These are phyloP conservation scores for Wickerhamiella qilinensis DNA, from an alignment of 805 yeast species.

Conservation along the genomic window DNA sequence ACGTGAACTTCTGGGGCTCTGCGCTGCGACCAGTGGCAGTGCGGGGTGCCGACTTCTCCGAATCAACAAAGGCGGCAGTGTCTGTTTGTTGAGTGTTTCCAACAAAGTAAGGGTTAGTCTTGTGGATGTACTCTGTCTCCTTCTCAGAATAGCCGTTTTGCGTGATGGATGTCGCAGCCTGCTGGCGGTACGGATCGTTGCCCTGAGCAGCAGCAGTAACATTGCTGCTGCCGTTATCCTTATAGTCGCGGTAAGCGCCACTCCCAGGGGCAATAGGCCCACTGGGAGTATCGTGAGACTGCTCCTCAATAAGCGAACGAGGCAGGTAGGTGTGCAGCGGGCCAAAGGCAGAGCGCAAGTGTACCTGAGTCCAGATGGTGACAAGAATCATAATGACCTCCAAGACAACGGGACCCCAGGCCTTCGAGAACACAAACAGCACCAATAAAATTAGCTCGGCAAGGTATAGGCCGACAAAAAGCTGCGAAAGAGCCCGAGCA, in stretches of 20 bases:
- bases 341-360: conserved; percentile 50
- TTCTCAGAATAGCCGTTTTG: background rate
- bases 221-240: background rate
- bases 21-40: background rate
- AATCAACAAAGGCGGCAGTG: conserved; percentile 22
- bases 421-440: conserved; percentile 73
- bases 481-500: conserved; percentile 78
- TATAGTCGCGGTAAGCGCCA: background rate
- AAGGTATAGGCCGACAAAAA: conserved; percentile 72
- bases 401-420: conserved; percentile 86
- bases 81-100: conserved; percentile 8
- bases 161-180: background rate
- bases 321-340: conserved; percentile 31
- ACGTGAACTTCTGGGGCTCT: background rate
- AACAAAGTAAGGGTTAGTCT: background rate
- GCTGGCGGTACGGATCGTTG: background rate
- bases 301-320: conserved; percentile 14
- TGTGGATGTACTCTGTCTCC: background rate
- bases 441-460: conserved; percentile 82
- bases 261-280: background rate
- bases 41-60: background rate
- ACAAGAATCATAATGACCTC: conserved; percentile 47
- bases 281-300: background rate
- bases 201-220: background rate
- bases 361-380: conserved; percentile 55